phyloP scores from a whole-genome alignment of 352 stramenopile species.

The Pythium insidiosum region DNA sequence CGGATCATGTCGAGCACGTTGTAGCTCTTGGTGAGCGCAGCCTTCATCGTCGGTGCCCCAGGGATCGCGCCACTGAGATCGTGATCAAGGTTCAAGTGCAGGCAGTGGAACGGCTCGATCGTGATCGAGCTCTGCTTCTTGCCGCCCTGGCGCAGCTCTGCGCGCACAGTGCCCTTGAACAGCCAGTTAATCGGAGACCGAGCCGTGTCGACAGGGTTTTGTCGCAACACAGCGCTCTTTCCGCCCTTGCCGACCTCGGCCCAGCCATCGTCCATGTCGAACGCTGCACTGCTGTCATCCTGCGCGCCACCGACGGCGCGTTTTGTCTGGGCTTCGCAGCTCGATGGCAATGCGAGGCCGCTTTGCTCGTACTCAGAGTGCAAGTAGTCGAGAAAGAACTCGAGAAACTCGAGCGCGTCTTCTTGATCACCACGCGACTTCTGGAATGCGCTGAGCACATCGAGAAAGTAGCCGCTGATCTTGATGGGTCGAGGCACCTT shows the following conservation, averaged over 20 bases:
- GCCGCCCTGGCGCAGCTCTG: conserved; percentile 62
- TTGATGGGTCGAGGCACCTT: conserved; percentile 62
- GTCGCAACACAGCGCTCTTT: conserved; percentile 68
- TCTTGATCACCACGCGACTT: conserved; percentile 78
- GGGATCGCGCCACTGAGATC: conserved; percentile 18
- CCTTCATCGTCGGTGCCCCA: conserved; percentile 21
- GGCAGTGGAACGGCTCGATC: conserved; percentile 82
- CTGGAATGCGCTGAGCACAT: conserved; percentile 74
- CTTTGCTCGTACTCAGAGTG: conserved; percentile 80
- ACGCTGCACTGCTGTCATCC: neutral
- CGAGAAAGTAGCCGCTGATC: conserved; percentile 79
- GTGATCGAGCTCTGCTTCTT: conserved; percentile 77
- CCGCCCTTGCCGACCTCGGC: conserved; percentile 68
- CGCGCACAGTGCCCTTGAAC: conserved; percentile 76
- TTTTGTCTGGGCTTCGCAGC: conserved; percentile 62
- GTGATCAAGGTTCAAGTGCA: conserved; percentile 74
- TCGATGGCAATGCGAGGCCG: conserved; percentile 38
- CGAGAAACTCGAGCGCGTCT: conserved; percentile 80
- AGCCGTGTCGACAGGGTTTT: conserved; percentile 54
- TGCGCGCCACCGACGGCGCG: conserved; percentile 1
- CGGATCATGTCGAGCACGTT: conserved; percentile 74
- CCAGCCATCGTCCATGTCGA: conserved; percentile 60
- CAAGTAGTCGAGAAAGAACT: conserved; percentile 81
- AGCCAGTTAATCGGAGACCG: conserved; percentile 81
- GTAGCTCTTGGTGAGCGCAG: conserved; percentile 32